phyloP scores from a whole-genome alignment of 2,329 filamentous ascomycete species.

The Reticulascus tulasneorum region DNA sequence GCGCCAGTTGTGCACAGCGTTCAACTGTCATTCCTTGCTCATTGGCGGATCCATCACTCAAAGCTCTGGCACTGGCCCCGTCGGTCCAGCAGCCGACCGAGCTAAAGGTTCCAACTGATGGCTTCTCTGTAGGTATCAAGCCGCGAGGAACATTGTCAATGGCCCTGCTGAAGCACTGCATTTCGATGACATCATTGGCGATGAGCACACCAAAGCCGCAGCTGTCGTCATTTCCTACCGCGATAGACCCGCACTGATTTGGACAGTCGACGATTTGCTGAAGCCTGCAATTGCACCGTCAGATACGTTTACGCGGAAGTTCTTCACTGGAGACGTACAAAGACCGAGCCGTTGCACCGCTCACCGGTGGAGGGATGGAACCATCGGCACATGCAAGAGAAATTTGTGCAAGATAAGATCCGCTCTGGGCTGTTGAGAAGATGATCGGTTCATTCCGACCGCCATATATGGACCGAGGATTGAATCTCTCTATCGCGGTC shows the following conservation, averaged over 20 bases:
- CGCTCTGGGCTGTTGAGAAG: neutral
- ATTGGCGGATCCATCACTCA: neutral
- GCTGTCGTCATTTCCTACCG: neutral
- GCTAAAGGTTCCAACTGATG: neutral
- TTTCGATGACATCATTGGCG: neutral
- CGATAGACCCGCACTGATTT: neutral
- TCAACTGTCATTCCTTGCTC: neutral
- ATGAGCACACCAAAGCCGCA: slow-evolving; percentile 1
- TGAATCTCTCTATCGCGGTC: neutral
- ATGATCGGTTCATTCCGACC: neutral
- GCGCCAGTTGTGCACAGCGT: neutral
- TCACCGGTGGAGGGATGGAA: neutral
- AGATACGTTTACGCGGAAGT: neutral
- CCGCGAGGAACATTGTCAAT: neutral
- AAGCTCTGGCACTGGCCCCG: neutral
- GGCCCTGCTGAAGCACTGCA: neutral
- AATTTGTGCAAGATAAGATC: neutral
- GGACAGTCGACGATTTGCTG: neutral
- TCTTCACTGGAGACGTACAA: neutral
- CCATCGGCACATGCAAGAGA: neutral
- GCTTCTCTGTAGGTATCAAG: neutral
- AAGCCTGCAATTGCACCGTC: neutral
- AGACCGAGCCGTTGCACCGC: neutral
- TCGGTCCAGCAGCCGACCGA: neutral
- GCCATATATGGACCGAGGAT: neutral